Evolutionary conservation across 106 monocot species (phyloP).

Genomic region (Phalaenopsis equestris): DNA sequence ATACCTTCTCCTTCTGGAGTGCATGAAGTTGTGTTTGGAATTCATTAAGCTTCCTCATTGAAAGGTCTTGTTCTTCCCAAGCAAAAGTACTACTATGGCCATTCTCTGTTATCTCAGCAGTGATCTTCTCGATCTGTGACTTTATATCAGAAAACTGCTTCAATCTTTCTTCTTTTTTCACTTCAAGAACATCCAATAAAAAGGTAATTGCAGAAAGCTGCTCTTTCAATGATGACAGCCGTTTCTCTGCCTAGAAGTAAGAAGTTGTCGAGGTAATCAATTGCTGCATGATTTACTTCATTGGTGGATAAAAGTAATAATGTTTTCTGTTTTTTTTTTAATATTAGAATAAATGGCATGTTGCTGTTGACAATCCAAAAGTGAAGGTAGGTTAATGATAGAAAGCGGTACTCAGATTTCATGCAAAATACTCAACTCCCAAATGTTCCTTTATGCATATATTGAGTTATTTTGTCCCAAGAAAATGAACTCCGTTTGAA

Average conservation of each 20-base stretch:
- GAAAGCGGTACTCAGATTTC: not conserved
- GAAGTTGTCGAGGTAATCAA: constrained; percentile 1
- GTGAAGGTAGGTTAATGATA: not conserved
- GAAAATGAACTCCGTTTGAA: not conserved
- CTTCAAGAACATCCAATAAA: constrained; percentile 56
- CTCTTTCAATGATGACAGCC: constrained; percentile 47
- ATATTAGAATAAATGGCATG: not conserved
- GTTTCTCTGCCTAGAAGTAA: constrained; percentile 27
- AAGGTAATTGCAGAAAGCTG: constrained; percentile 53
- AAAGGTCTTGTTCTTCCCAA: constrained; percentile 72
- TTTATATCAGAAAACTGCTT: constrained; percentile 59
- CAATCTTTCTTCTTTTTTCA: constrained; percentile 54
- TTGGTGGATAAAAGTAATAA: not conserved
- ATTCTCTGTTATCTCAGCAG: constrained; percentile 45
- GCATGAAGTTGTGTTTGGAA: constrained; percentile 52
- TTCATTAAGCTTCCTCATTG: constrained; percentile 61
- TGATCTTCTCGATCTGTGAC: constrained; percentile 63
- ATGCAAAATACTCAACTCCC: not conserved
- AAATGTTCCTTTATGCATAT: not conserved
- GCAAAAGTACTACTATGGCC: constrained; percentile 9
- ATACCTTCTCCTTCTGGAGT: constrained; percentile 93
- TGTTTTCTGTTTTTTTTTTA: not conserved
- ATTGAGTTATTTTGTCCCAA: not conserved
- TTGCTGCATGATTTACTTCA: not conserved
- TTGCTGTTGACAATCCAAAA: not conserved